Conservation (phyloP, 2,329 filamentous ascomycete species). For the Colletotrichum acutatum region DNA sequence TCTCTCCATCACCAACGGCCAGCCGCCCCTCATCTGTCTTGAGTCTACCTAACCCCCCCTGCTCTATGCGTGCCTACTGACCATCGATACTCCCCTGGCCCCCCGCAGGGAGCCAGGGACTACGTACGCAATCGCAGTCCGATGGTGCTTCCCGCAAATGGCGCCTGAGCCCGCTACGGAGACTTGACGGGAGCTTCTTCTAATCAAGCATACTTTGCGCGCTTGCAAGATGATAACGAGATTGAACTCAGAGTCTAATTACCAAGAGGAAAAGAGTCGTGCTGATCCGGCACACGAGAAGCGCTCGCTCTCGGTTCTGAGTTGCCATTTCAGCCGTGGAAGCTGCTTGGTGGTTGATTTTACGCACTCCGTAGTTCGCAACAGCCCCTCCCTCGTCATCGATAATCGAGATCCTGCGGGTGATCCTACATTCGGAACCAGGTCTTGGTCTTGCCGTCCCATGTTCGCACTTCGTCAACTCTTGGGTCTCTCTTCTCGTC, state of each 20-base stretch:
- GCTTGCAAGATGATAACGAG: neutral
- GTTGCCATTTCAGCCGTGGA: neutral
- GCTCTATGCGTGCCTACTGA: neutral
- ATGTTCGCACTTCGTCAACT: neutral
- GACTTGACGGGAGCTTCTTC: conserved; percentile 20
- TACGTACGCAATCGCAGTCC: conserved; percentile 14
- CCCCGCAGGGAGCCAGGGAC: conserved; percentile 7
- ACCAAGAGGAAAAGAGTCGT: neutral
- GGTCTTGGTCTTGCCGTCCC: neutral
- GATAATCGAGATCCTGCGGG: conserved; percentile 16
- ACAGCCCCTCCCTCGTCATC: neutral
- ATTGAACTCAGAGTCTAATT: neutral
- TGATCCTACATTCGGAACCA: neutral
- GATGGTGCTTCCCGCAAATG: conserved; percentile 13
- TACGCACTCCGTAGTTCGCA: neutral
- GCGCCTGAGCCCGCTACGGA: conserved; percentile 11
- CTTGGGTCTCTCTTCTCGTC: neutral
- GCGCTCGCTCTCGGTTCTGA: conserved; percentile 7
- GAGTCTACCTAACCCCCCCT: neutral
- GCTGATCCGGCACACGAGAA: neutral
- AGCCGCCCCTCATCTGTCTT: neutral
- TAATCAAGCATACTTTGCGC: conserved; percentile 24
- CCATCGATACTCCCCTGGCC: neutral
- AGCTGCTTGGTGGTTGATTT: neutral
- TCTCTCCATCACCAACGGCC: neutral